phyloP scores from a whole-genome alignment of 371 early-diverging fungal genomes.

The Homolaphlyctis polyrhiza region DNA sequence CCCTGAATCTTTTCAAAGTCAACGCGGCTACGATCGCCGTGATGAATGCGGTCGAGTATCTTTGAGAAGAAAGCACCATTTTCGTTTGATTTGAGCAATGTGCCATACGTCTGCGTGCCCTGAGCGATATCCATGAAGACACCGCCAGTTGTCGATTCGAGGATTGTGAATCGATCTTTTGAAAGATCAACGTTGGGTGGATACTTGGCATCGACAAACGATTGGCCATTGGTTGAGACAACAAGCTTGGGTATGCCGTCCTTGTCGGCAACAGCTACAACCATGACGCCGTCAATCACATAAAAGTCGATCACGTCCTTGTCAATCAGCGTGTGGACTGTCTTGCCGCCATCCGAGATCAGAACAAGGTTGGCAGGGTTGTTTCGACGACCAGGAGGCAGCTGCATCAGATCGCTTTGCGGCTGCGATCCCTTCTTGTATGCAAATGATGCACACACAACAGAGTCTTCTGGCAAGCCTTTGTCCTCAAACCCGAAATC shows the following conservation, averaged over 20 bases:
- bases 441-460: slow-evolving; percentile 33
- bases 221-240: slow-evolving; percentile 48
- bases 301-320: slow-evolving; percentile 69
- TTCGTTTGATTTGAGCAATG: slow-evolving; percentile 82
- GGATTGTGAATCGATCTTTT: slow-evolving; percentile 62
- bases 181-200: slow-evolving; percentile 68
- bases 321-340: slow-evolving; percentile 51
- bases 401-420: slow-evolving; percentile 17
- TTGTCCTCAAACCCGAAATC: slow-evolving; percentile 44
- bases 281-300: slow-evolving; percentile 67
- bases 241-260: slow-evolving; percentile 33
- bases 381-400: slow-evolving; percentile 8
- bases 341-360: slow-evolving; percentile 22
- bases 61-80: slow-evolving; percentile 48
- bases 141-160: slow-evolving; percentile 71
- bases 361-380: slow-evolving; percentile 39
- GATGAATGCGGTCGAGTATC: slow-evolving; percentile 29
- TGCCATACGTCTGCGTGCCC: slow-evolving; percentile 66
- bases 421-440: slow-evolving; percentile 29
- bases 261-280: slow-evolving; percentile 49
- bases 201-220: slow-evolving; percentile 69
- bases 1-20: slow-evolving; percentile 94
- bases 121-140: slow-evolving; percentile 42
- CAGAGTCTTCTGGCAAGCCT: slow-evolving; percentile 29
- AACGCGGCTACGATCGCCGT: slow-evolving; percentile 63